Evolutionary conservation across 768 basidiomycete species (phyloP), one percentile per base, ranked within the genome.

Genomic region (Lentinula detonsa): DNA sequence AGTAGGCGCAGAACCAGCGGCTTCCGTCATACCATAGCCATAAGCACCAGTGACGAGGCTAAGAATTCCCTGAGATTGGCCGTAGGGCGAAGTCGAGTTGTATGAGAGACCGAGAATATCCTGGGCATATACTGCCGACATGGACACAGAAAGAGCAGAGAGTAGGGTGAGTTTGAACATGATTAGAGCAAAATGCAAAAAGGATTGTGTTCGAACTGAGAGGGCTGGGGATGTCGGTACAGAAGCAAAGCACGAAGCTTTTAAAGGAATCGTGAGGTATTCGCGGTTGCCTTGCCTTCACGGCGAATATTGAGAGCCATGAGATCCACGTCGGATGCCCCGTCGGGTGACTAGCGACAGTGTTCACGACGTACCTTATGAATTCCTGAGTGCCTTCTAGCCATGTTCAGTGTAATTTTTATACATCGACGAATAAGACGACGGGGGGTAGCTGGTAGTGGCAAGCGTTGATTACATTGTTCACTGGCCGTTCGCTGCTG

Each of bases 61-160:
- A 23, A 55, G 18, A 15, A 37, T 40, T 11, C 53, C 53, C 7
- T 15, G 39, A 37, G 53, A 55, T 55, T 55, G 34, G 35, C 53
- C 53, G 35, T 37, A 55, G 34, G 53, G 53, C 2, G 53, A 55
- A n/a, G 53, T 55, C 9, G 53, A 55, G 53, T 55, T 55, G n/a
- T 18, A 35, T 18, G 53, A 35, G 7, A 55, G 53, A 40, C 53
- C 53, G 16, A 55, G 39, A 18, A 55, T 40, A 21, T 34, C 35
- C 35, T 55, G 53, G 10, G 53, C 53, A 15, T 55, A 21, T 8
- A 40, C 53, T 11, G 53, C 18, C 2, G 53, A 55, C 16, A 55
- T 8, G n/a, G 51, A 52, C 8, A 18, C 53, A 11, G 37, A 18
- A 37, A 55, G 53, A 16, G 18, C 23, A 21, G 37, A 21, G 9